A percentile compares a stretch with the other conserved stretches of the same genome.
phyloP scores from a whole-genome alignment of 192 early-diverging fungal genomes.

The Lobulomyces angularis region DNA sequence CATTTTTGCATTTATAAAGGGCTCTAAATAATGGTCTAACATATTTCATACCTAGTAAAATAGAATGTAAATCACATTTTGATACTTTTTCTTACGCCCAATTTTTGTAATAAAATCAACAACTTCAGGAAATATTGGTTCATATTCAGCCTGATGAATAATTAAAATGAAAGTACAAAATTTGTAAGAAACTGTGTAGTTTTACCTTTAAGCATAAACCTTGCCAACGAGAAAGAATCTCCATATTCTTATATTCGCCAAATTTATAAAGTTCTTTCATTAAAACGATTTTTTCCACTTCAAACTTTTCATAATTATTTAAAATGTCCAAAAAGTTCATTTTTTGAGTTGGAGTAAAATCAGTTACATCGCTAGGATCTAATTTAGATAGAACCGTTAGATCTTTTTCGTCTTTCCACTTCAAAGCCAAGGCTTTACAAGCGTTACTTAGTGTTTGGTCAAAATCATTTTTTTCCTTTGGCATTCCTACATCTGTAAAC shows the following conservation, averaged over 20 bases:
- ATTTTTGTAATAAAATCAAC: slow-evolving; percentile 70
- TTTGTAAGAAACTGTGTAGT: too few species aligned
- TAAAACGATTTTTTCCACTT: too few species aligned
- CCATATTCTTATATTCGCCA: slow-evolving; percentile 73
- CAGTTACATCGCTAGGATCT: background rate
- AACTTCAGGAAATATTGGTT: slow-evolving; percentile 61
- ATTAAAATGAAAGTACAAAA: background rate
- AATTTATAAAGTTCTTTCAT: too few species aligned
- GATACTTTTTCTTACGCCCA: too few species aligned
- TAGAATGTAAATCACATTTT: slow-evolving; percentile 1
- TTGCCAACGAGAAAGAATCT: slow-evolving; percentile 82
- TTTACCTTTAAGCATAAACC: slow-evolving; percentile 64
- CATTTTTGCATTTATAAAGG: slow-evolving; percentile 52
- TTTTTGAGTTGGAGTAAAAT: slow-evolving; percentile 64
- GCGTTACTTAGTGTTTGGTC: slow-evolving; percentile 72
- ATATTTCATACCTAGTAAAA: slow-evolving; percentile 76
- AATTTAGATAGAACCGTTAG: slow-evolving; percentile 14
- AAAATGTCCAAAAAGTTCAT: slow-evolving; percentile 10
- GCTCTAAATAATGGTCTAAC: slow-evolving; percentile 65
- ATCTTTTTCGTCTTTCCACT: too few species aligned
- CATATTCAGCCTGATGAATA: slow-evolving; percentile 62
- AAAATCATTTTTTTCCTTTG: slow-evolving; percentile 71
- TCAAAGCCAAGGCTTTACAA: slow-evolving; percentile 64
- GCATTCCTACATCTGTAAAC: slow-evolving; percentile 82
- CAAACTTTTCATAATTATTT: too few species aligned